Evolutionary conservation across 495 filamentous ascomycete species (phyloP).

Genomic region (Aspergillus hancockii): DNA sequence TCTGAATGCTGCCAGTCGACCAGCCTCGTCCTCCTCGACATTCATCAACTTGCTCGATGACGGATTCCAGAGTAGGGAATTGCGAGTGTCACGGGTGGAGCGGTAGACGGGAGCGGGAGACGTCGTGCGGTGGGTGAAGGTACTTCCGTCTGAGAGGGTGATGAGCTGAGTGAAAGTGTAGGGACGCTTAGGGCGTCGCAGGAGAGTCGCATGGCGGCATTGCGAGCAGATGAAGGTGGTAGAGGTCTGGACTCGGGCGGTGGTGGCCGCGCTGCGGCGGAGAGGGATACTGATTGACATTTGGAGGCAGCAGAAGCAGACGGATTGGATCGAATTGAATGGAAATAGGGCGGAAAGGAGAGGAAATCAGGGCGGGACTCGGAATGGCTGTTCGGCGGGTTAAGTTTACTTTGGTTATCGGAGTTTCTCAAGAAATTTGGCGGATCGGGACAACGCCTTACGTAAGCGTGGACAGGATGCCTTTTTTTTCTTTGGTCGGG

Average conservation of each 20-base stretch:
- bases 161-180: conserved; percentile 97
- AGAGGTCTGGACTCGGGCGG: conserved; percentile 27
- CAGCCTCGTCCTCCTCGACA: conserved; percentile 94
- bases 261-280: conserved; percentile 44
- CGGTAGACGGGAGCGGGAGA: conserved; percentile 77
- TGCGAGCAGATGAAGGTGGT: conserved; percentile 49
- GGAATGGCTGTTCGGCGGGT: conserved; percentile 3
- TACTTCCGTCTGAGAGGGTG: conserved; percentile 87
- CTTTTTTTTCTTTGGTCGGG: neutral
- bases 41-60: conserved; percentile 72
- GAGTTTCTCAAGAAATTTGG: conserved; percentile 18
- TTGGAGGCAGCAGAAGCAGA: neutral
- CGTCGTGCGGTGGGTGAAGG: conserved; percentile 86
- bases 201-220: conserved; percentile 82
- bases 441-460: conserved; percentile 12
- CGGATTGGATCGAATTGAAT: neutral
- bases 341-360: neutral
- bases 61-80: conserved; percentile 90
- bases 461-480: conserved; percentile 10
- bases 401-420: neutral
- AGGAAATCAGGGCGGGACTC: neutral
- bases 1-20: conserved; percentile 82
- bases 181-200: conserved; percentile 82
- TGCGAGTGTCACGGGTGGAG: conserved; percentile 79
- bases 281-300: conserved; percentile 46